These are phyloP conservation scores for Pneumocystis oryctolagi DNA, from an alignment of 1,139 yeast genomes.

Conservation along the genomic window DNA sequence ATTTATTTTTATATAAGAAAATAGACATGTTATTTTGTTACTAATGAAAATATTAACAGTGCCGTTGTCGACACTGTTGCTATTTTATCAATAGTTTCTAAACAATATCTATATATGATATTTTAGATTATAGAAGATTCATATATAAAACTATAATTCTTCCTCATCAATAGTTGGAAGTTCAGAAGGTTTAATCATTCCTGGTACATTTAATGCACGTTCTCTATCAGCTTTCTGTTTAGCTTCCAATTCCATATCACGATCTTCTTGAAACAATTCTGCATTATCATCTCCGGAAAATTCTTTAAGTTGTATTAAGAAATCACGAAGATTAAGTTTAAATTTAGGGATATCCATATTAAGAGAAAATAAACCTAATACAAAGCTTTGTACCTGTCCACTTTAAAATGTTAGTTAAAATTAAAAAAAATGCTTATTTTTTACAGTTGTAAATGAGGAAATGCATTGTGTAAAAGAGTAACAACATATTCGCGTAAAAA, in stretches of 20 bases:
- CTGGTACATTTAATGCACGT: conserved; percentile 78
- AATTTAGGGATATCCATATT: conserved; percentile 65
- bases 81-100: background rate
- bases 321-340: conserved; percentile 80
- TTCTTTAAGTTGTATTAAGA: conserved; percentile 89
- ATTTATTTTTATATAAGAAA: background rate
- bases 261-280: conserved; percentile 87
- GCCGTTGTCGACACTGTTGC: background rate
- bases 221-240: conserved; percentile 58
- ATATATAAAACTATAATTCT: background rate
- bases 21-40: background rate
- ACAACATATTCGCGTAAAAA: conserved; percentile 72
- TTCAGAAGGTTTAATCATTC: conserved; percentile 90
- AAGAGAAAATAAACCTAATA: conserved; percentile 52
- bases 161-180: conserved; percentile 48
- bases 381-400: conserved; percentile 68
- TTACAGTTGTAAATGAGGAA: conserved; percentile 64
- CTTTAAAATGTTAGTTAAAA: background rate
- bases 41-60: background rate
- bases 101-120: background rate
- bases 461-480: conserved; percentile 67
- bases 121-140: background rate
- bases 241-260: conserved; percentile 61
- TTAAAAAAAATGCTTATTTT: background rate
- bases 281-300: conserved; percentile 78